These are phyloP conservation scores for Trametes cinnabarina DNA, from an alignment of 768 basidiomycete genomes.

Conservation along the genomic window DNA sequence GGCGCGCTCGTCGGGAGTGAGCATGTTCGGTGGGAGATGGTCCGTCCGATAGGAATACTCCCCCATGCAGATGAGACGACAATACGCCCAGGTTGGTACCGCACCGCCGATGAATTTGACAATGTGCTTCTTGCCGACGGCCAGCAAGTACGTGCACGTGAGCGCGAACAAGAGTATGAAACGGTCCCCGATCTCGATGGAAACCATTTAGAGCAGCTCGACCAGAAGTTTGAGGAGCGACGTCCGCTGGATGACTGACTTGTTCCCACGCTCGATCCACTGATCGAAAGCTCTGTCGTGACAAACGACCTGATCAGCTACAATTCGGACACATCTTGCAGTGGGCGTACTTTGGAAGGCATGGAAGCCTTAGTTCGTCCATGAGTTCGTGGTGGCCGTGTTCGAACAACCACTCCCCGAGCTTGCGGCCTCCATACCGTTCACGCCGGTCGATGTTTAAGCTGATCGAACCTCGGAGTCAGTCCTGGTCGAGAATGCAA, in stretches of 20 bases:
- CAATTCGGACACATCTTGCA: too few species aligned
- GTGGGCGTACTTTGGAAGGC: too few species aligned
- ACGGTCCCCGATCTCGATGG: too few species aligned
- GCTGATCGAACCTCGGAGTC: too few species aligned
- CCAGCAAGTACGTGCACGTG: constrained; percentile 1
- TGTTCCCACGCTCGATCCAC: not conserved
- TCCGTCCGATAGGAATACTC: not conserved
- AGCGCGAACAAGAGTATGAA: not conserved
- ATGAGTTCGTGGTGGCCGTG: too few species aligned
- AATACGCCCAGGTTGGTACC: not conserved
- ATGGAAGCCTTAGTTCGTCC: too few species aligned
- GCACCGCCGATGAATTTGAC: not conserved
- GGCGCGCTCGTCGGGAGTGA: too few species aligned
- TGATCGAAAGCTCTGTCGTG: not conserved
- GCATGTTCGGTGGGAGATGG: not conserved
- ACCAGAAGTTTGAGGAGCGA: not conserved
- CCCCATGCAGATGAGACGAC: not conserved
- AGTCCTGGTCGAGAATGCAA: too few species aligned
- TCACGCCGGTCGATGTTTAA: too few species aligned
- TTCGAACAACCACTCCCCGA: too few species aligned
- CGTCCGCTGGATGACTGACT: not conserved
- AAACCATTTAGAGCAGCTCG: not conserved
- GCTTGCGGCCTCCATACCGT: too few species aligned
- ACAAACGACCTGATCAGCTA: too few species aligned
- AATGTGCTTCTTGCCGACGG: not conserved